Percentiles rank a stretch among this genome's conserved stretches.
phyloP scores from a whole-genome alignment of 2,329 filamentous ascomycete species.

The Cladosporium sp. region DNA sequence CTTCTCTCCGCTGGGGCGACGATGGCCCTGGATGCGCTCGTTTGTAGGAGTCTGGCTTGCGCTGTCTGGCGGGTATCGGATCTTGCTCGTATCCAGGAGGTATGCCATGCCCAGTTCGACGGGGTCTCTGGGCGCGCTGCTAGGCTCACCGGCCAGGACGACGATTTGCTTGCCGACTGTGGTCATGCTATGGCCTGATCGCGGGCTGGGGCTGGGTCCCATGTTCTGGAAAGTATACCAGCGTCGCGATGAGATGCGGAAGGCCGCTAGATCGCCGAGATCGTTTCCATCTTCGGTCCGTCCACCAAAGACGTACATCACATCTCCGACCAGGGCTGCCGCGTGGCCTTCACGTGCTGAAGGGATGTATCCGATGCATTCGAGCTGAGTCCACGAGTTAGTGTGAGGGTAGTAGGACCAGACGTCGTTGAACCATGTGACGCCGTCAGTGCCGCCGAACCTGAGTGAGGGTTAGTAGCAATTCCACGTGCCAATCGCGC shows the following conservation, averaged over 20 bases:
- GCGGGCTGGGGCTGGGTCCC: slow-evolving; percentile 87
- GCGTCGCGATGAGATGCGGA: slow-evolving; percentile 71
- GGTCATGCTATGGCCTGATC: slow-evolving; percentile 97
- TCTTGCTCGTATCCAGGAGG: slow-evolving; percentile 89
- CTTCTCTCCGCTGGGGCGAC: slow-evolving; percentile 30
- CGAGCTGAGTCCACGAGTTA: slow-evolving; percentile 80
- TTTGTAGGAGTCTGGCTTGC: slow-evolving; percentile 28
- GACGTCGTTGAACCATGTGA: slow-evolving; percentile 98
- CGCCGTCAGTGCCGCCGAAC: slow-evolving; percentile 95
- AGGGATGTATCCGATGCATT: slow-evolving; percentile 97
- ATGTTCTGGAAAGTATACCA: slow-evolving; percentile 99
- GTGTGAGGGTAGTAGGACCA: slow-evolving; percentile 86
- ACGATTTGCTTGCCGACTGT: slow-evolving; percentile 87
- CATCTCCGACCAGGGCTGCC: slow-evolving; percentile 86
- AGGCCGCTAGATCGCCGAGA: slow-evolving; percentile 85
- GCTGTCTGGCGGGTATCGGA: slow-evolving; percentile 74
- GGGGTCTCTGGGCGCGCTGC: slow-evolving; percentile 71
- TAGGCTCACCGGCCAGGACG: slow-evolving; percentile 89
- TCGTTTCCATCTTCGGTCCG: slow-evolving; percentile 90
- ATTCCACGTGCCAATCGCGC: slow-evolving; percentile 47
- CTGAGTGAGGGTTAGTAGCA: slow-evolving; percentile 39
- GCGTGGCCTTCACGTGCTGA: slow-evolving; percentile 90
- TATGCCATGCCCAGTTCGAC: slow-evolving; percentile 85
- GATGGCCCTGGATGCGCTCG: slow-evolving; percentile 24
- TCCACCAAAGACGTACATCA: slow-evolving; percentile 98